Evolutionary conservation across 2,329 filamentous ascomycete species (phyloP).

Genomic region (Penicillium sp.): DNA sequence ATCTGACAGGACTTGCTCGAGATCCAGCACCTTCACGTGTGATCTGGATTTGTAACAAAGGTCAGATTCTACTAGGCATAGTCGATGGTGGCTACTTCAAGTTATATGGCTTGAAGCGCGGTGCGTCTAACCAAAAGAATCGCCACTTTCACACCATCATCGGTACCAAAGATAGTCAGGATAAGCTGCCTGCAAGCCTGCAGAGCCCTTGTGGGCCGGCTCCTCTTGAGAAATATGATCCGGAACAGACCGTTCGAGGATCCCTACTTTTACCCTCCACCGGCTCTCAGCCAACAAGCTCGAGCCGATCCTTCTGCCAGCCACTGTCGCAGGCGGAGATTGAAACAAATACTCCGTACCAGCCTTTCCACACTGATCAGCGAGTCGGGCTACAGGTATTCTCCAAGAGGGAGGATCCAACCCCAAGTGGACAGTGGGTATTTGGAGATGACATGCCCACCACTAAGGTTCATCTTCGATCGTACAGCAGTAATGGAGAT

Average conservation of each 20-base stretch:
- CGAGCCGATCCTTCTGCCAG: constrained; percentile 41
- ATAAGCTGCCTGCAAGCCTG: constrained; percentile 58
- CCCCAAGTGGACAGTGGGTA: constrained; percentile 44
- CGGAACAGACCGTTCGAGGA: constrained; percentile 32
- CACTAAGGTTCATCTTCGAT: constrained; percentile 44
- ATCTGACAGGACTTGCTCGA: constrained; percentile 39
- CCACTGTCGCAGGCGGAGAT: constrained; percentile 76
- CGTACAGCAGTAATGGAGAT: constrained; percentile 39
- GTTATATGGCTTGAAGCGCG: constrained; percentile 40
- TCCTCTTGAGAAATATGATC: constrained; percentile 52
- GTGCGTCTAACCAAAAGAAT: constrained; percentile 49
- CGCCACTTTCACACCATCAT: constrained; percentile 50
- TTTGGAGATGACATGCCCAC: constrained; percentile 50
- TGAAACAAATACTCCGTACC: constrained; percentile 90
- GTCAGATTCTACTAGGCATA: constrained; percentile 40
- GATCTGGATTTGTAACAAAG: constrained; percentile 43
- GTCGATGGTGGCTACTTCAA: constrained; percentile 44
- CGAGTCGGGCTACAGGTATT: constrained; percentile 74
- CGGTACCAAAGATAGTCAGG: constrained; percentile 58
- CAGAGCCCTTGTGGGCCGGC: constrained; percentile 55
- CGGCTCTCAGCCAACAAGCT: constrained; percentile 40
- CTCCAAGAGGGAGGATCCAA: constrained; percentile 41
- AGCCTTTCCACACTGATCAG: constrained; percentile 89
- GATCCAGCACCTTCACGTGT: constrained; percentile 41
- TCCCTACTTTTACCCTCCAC: constrained; percentile 40